Base-by-base conservation (phyloP, 202 grass and related monocot species). In the Thinopyrum obtusiflorum region DNA sequence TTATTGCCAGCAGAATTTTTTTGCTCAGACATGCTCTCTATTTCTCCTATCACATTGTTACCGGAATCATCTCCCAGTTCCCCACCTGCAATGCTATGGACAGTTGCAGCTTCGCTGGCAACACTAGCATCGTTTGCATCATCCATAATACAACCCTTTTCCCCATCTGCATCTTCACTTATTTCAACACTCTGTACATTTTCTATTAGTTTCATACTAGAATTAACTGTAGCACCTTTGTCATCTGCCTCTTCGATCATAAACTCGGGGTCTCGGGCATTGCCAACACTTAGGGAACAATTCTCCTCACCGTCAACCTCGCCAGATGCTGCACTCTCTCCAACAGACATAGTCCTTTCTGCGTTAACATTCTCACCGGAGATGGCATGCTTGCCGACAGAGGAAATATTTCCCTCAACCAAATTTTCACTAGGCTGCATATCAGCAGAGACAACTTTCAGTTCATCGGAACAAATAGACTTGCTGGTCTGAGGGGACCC, bases 381-480 rank as follows among this genome's bases (percentile, higher is more conserved):
- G 33, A 78, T 64, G 17, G 9, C 25, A 23, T 77, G 26, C 6
- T 64, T 18, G 11, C 27, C 21, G 32, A 9, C 24, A 53, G 77
- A 65, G 9, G 14, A 37, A 77, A 82, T 59, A 1, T 33, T 88
- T 35, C 17, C 85, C 49, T 82, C 40, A 29, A 55, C 20, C 21
- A 11, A 36, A 68, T 29, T 61, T 46, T 81, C 83, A 65, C 27
- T 11, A 67, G 55, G 61, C 51, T 32, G 24, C 28, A 24, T 40
- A 78, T 35, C 40, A 66, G 76, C 72, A 11, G 66, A 21, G 3
- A 14, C 21, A 31, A 9, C 47, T 21, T 77, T 69, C 62, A 82
- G 84, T 81, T 83, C 86, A 57, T 46, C 80, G 2, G 32, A 79
- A 29, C 39, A 92, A 68, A 74, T 47, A 6, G 62, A 89, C 32